phyloP scores from a whole-genome alignment of 805 yeast genomes.

The Peterozyma toletana region DNA sequence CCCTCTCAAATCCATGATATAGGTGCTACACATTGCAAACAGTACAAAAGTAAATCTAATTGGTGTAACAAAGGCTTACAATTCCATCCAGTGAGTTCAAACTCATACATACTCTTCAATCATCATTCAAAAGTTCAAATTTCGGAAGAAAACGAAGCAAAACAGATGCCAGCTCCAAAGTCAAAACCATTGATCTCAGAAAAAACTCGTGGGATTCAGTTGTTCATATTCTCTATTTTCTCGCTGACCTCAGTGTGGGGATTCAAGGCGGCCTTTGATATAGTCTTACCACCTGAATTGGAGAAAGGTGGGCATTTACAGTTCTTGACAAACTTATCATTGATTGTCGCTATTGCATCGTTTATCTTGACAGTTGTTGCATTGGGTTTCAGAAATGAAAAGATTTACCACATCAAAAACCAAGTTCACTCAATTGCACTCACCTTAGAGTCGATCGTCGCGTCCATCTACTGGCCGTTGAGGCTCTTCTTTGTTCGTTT shows the following conservation, averaged over 20 bases:
- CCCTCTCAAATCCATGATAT: too few species aligned
- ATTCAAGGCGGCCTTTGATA: constrained; percentile 1
- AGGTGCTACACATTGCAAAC: too few species aligned
- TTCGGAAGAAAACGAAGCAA: too few species aligned
- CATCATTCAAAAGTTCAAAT: too few species aligned
- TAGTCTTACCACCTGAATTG: constrained; percentile 41
- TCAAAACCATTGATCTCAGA: too few species aligned
- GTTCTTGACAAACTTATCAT: constrained; percentile 63
- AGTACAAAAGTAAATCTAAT: too few species aligned
- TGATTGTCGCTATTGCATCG: constrained; percentile 37
- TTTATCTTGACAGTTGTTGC: constrained; percentile 30
- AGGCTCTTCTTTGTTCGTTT: constrained; percentile 41
- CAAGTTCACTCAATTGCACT: constrained; percentile 46
- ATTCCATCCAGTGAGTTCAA: neutral
- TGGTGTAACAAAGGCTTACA: too few species aligned
- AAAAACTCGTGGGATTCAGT: too few species aligned
- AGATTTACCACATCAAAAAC: constrained; percentile 27
- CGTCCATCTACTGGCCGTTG: constrained; percentile 65
- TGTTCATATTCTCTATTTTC: too few species aligned
- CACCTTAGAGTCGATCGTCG: constrained; percentile 53
- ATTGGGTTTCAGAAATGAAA: constrained; percentile 20
- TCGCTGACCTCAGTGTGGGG: neutral
- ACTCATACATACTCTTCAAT: too few species aligned
- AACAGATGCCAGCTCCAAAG: too few species aligned
- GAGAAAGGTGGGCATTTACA: constrained; percentile 61